Percentiles rank a stretch among this genome's conserved stretches.
Evolutionary conservation across 225 moss, liverwort and hornwort species (phyloP).

Genomic region (Thuidium tamariscinum): DNA sequence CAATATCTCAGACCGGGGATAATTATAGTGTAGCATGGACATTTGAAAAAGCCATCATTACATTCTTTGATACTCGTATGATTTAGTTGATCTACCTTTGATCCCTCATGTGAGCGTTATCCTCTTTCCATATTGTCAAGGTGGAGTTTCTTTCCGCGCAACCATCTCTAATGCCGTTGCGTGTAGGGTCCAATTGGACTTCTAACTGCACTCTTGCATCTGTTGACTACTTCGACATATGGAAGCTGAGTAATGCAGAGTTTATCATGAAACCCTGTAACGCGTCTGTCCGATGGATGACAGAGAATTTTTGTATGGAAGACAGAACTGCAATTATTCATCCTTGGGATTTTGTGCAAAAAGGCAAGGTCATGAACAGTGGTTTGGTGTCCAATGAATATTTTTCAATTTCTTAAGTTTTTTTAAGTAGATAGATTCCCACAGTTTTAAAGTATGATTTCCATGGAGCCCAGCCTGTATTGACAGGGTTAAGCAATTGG

Average conservation of each 20-base stretch:
- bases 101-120: not conserved
- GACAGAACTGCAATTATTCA: too few species aligned
- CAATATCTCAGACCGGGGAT: slow-evolving; percentile 7
- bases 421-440: too few species aligned
- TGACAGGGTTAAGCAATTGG: too few species aligned
- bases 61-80: slow-evolving; percentile 11
- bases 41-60: not conserved
- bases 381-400: too few species aligned
- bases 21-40: slow-evolving; percentile 6
- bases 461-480: too few species aligned
- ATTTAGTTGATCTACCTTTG: not conserved
- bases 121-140: not conserved
- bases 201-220: not conserved
- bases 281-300: too few species aligned
- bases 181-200: not conserved
- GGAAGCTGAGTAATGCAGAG: not conserved
- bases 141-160: not conserved
- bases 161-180: too few species aligned
- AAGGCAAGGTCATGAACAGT: too few species aligned
- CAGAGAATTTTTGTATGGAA: too few species aligned
- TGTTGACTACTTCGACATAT: not conserved
- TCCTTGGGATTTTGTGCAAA: not conserved
- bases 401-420: too few species aligned
- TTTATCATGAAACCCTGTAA: not conserved
- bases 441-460: too few species aligned